phyloP scores from a whole-genome alignment of 2,329 filamentous ascomycete species.

The Paecilomyces variotii region DNA sequence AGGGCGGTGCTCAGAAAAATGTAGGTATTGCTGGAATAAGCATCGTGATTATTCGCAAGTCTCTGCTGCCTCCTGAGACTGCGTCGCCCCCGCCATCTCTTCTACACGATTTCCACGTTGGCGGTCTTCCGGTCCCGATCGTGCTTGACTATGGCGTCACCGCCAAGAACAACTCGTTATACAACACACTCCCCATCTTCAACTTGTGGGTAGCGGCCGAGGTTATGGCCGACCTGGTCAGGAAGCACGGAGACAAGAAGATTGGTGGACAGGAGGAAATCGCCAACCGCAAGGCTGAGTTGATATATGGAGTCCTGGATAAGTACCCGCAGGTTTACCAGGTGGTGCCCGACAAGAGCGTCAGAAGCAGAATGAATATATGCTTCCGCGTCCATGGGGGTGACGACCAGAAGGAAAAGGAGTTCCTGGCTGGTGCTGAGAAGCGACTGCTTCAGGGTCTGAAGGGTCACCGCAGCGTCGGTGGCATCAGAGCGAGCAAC shows the following conservation, averaged over 20 bases:
- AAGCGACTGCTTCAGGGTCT: conserved; percentile 64
- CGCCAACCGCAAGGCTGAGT: conserved; percentile 62
- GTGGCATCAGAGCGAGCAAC: conserved; percentile 77
- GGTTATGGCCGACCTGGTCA: conserved; percentile 69
- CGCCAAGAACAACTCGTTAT: conserved; percentile 87
- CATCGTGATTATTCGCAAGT: conserved; percentile 76
- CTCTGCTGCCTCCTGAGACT: conserved; percentile 60
- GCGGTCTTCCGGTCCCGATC: conserved; percentile 56
- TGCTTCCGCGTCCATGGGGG: conserved; percentile 73
- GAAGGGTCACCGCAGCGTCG: conserved; percentile 81
- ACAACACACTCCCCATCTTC: conserved; percentile 94
- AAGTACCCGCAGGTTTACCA: conserved; percentile 63
- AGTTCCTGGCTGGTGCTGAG: conserved; percentile 67
- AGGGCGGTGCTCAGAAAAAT: conserved; percentile 84
- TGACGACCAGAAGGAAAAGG: conserved; percentile 64
- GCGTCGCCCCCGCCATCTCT: conserved; percentile 60
- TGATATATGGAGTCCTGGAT: conserved; percentile 73
- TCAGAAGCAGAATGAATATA: conserved; percentile 86
- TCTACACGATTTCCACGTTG: conserved; percentile 65
- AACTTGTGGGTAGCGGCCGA: conserved; percentile 86
- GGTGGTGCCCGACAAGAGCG: conserved; percentile 67
- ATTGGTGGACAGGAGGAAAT: conserved; percentile 70
- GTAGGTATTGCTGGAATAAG: conserved; percentile 79
- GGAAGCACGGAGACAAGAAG: conserved; percentile 55
- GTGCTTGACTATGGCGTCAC: conserved; percentile 77